Evolutionary conservation across 345 rosid species (phyloP).

Genomic region (Boechera retrofracta): DNA sequence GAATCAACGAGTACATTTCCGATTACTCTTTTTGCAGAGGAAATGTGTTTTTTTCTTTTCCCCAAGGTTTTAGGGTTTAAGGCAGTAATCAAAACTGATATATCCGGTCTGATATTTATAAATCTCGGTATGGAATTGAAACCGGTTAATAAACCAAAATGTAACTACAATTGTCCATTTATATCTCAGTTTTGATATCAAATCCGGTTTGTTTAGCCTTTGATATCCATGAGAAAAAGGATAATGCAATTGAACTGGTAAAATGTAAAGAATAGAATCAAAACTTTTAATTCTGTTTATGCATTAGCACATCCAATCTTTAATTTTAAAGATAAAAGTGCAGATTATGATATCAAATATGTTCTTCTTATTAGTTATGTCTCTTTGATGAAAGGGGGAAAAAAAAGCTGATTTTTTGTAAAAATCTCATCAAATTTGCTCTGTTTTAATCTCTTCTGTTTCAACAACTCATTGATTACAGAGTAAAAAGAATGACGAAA

Average conservation of each 20-base stretch:
- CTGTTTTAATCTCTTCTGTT: conserved; percentile 14
- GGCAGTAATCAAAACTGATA: neutral
- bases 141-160: conserved; percentile 5
- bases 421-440: neutral
- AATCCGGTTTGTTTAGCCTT: neutral
- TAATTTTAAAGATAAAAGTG: too few species aligned
- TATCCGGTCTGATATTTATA: conserved; percentile 20
- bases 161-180: neutral
- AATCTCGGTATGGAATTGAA: neutral
- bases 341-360: neutral
- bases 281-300: neutral
- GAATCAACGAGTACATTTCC: conserved; percentile 44
- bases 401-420: neutral
- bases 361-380: too few species aligned
- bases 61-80: conserved; percentile 39
- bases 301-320: neutral
- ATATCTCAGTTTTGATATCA: neutral
- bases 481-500: conserved; percentile 18
- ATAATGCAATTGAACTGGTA: too few species aligned
- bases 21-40: neutral
- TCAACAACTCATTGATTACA: conserved; percentile 23
- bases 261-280: too few species aligned
- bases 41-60: neutral
- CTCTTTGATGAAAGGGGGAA: neutral
- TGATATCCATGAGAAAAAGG: neutral